These are phyloP conservation scores for Podospora fimiseda DNA, from an alignment of 495 filamentous ascomycete species.

Conservation along the genomic window DNA sequence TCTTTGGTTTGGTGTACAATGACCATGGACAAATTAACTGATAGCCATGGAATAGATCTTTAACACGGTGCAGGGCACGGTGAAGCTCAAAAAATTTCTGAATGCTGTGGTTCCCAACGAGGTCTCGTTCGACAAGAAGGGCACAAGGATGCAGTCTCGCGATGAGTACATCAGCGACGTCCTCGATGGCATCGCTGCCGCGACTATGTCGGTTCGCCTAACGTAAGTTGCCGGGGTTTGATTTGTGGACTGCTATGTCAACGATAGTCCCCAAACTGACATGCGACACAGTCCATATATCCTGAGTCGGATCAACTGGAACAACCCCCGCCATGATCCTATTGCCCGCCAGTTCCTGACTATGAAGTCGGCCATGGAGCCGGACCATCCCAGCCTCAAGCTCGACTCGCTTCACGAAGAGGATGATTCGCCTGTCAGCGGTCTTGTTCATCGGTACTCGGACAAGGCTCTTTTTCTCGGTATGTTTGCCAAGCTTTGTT, in stretches of 20 bases:
- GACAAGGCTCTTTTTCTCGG: constrained; percentile 55
- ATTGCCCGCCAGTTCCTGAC: constrained; percentile 51
- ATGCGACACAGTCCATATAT: constrained; percentile 44
- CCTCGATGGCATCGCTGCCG: constrained; percentile 37
- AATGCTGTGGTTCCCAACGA: constrained; percentile 37
- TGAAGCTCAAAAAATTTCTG: constrained; percentile 39
- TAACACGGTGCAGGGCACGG: constrained; percentile 35
- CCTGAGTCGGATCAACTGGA: constrained; percentile 48
- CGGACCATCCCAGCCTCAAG: constrained; percentile 40
- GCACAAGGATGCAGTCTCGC: constrained; percentile 33
- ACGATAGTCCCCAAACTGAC: constrained; percentile 12
- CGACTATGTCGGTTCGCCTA: constrained; percentile 50
- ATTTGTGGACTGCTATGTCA: background rate
- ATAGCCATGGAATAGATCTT: constrained; percentile 17
- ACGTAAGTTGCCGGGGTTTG: constrained; percentile 28
- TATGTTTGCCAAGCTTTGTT: constrained; percentile 23
- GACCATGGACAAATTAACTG: background rate
- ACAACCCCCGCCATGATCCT: constrained; percentile 47
- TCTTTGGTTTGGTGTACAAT: background rate
- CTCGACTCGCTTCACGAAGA: constrained; percentile 46
- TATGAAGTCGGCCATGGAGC: constrained; percentile 39
- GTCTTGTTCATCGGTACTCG: constrained; percentile 52
- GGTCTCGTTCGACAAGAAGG: constrained; percentile 29
- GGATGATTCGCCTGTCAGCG: constrained; percentile 40
- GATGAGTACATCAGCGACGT: constrained; percentile 48